Percentiles rank a stretch among this genome's conserved stretches.
phyloP scores from a whole-genome alignment of 805 yeast genomes.

The Kurtzmaniella cleridarum region DNA sequence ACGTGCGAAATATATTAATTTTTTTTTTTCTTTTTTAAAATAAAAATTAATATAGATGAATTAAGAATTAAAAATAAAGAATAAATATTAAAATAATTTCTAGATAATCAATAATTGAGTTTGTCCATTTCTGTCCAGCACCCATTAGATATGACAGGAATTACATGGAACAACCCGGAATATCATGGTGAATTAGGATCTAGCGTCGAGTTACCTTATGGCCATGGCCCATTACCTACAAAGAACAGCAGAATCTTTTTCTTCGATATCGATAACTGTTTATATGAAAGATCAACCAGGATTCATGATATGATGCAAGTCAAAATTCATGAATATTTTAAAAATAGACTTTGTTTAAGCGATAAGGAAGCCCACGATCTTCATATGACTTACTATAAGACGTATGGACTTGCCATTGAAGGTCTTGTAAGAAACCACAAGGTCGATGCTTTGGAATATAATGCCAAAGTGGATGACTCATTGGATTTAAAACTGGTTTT shows the following conservation, averaged over 20 bases:
- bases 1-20: neutral
- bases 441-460: slow-evolving; percentile 85
- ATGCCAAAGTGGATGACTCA: slow-evolving; percentile 85
- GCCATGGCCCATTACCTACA: slow-evolving; percentile 30
- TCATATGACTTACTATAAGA: slow-evolving; percentile 71
- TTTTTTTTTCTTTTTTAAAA: neutral
- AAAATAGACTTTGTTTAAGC: slow-evolving; percentile 50
- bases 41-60: no score
- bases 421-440: slow-evolving; percentile 69
- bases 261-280: slow-evolving; percentile 92
- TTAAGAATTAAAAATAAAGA: no score
- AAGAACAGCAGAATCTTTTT: slow-evolving; percentile 47
- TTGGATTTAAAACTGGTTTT: slow-evolving; percentile 79
- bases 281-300: slow-evolving; percentile 67
- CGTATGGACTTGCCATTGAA: slow-evolving; percentile 89
- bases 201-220: slow-evolving; percentile 22
- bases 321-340: slow-evolving; percentile 78
- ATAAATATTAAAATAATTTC: no score
- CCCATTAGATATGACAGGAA: neutral
- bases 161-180: slow-evolving; percentile 5
- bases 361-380: slow-evolving; percentile 71
- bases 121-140: neutral
- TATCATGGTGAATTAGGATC: slow-evolving; percentile 7
- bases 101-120: no score
- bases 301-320: slow-evolving; percentile 87